Evolutionary conservation across 257 asterid genomes (phyloP).

Genomic region (Rauvolfia tetraphylla): DNA sequence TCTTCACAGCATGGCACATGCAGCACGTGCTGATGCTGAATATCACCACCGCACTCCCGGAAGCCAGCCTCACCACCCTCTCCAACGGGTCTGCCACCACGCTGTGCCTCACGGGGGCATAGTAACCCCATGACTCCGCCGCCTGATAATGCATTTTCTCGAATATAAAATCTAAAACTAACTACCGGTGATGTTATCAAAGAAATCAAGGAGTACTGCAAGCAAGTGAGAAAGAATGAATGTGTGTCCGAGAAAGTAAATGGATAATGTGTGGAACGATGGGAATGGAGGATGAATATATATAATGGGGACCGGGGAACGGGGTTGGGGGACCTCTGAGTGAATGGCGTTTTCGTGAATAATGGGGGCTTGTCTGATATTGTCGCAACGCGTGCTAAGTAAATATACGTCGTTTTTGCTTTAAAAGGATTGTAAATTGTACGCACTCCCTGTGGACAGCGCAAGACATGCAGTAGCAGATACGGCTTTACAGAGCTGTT

Average conservation of each 20-base stretch:
- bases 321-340: neutral
- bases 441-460: slow-evolving; percentile 21
- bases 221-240: neutral
- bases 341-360: slow-evolving; percentile 9
- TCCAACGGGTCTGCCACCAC: slow-evolving; percentile 30
- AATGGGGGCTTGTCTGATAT: slow-evolving; percentile 21
- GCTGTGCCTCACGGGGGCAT: slow-evolving; percentile 13
- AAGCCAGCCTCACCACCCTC: slow-evolving; percentile 38
- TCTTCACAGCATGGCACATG: slow-evolving; percentile 53
- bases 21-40: slow-evolving; percentile 42
- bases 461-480: slow-evolving; percentile 23
- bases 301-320: neutral
- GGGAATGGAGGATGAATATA: slow-evolving; percentile 16
- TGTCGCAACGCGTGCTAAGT: slow-evolving; percentile 54
- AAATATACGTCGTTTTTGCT: slow-evolving; percentile 28
- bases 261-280: slow-evolving; percentile 9
- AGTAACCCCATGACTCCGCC: slow-evolving; percentile 27
- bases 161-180: too few species aligned
- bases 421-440: slow-evolving; percentile 31
- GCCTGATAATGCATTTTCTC: slow-evolving; percentile 33
- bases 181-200: too few species aligned
- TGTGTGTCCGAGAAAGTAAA: neutral
- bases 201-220: too few species aligned
- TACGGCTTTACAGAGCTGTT: slow-evolving; percentile 4
- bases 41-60: slow-evolving; percentile 43